Evolutionary conservation across 257 asterid genomes (phyloP).

Genomic region (Scutellaria baicalensis): DNA sequence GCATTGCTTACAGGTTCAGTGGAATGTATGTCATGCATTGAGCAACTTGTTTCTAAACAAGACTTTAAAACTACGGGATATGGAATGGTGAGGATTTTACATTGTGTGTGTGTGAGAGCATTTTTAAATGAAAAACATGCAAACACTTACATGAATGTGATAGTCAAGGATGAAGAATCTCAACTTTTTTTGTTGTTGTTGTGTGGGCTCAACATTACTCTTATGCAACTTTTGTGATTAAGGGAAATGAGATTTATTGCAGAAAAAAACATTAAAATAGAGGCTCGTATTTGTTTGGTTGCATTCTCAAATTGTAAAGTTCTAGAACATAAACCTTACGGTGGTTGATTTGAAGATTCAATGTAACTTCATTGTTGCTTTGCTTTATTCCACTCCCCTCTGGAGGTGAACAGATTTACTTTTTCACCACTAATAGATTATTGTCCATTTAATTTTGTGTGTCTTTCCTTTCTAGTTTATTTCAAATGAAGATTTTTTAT

Average conservation of each 20-base stretch:
- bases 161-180: constrained; percentile 7
- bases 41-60: constrained; percentile 82
- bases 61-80: constrained; percentile 57
- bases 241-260: background rate
- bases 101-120: background rate
- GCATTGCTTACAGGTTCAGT: constrained; percentile 67
- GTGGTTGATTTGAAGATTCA: background rate
- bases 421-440: too few relatives aligned
- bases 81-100: constrained; percentile 60
- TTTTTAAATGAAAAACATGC: background rate
- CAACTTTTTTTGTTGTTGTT: background rate
- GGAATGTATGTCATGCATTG: constrained; percentile 94
- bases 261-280: background rate
- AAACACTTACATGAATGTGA: background rate
- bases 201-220: background rate
- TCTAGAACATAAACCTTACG: background rate
- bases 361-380: too few relatives aligned
- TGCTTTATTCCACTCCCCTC: too few relatives aligned
- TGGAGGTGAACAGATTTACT: too few relatives aligned
- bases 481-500: too few relatives aligned
- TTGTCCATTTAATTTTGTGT: too few relatives aligned
- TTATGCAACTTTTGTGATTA: background rate
- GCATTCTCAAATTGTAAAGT: background rate
- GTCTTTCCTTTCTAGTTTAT: too few relatives aligned
- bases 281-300: background rate